A percentile compares a stretch with the other conserved stretches of the same genome.
These are phyloP conservation scores for Ehretia macrophylla DNA, from an alignment of 257 asterid species.

Conservation along the genomic window DNA sequence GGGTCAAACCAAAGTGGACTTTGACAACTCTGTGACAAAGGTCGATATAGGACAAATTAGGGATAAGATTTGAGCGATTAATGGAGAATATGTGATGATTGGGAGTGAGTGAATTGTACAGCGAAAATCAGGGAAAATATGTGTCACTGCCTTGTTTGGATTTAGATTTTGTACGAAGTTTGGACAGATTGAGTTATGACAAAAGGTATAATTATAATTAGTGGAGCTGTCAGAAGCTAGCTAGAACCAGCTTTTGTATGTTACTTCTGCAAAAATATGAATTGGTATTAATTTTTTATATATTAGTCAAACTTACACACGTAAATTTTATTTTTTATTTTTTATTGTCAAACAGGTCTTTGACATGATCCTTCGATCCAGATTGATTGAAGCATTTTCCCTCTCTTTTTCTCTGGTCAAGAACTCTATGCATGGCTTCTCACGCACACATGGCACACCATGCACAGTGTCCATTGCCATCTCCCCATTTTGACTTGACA, in stretches of 20 bases:
- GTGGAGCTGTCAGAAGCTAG: too few relatives aligned
- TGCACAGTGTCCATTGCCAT: too few relatives aligned
- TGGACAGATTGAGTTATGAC: conserved; percentile 9
- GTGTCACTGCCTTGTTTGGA: background rate
- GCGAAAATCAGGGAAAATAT: background rate
- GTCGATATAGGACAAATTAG: conserved; percentile 4
- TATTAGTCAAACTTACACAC: too few relatives aligned
- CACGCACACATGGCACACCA: conserved; percentile 11
- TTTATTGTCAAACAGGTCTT: conserved; percentile 5
- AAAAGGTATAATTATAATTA: background rate
- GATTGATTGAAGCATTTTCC: background rate
- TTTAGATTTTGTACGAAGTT: conserved; percentile 1
- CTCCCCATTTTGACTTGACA: too few relatives aligned
- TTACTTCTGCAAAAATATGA: too few relatives aligned
- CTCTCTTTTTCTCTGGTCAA: background rate
- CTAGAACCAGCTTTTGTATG: too few relatives aligned
- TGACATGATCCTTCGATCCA: too few relatives aligned
- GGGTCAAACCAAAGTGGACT: background rate
- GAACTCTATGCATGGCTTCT: conserved; percentile 16
- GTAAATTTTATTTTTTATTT: background rate
- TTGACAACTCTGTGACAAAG: background rate
- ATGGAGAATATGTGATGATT: background rate
- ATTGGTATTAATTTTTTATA: too few relatives aligned
- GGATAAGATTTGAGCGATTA: conserved; percentile 10
- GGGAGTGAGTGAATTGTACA: background rate